phyloP scores from a whole-genome alignment of 2,329 filamentous ascomycete genomes.

The Nemania bipapillata region DNA sequence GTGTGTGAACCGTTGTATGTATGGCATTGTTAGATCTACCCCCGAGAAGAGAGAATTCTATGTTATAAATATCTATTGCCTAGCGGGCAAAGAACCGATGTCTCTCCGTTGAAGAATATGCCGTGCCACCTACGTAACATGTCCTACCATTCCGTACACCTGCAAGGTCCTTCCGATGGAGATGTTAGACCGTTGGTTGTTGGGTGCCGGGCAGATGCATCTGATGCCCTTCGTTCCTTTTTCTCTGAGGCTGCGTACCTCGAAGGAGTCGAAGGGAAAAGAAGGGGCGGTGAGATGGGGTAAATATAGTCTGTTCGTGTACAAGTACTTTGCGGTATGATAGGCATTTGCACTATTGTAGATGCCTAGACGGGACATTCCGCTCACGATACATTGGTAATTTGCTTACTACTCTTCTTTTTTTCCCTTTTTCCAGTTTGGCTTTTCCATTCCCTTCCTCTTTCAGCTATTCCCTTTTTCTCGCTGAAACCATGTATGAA shows the following conservation, averaged over 20 bases:
- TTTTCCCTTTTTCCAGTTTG: background rate
- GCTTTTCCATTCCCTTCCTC: no score
- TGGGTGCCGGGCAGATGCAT: constrained; percentile 1
- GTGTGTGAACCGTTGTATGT: background rate
- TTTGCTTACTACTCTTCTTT: background rate
- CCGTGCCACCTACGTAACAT: background rate
- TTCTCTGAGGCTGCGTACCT: background rate
- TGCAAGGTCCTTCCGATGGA: background rate
- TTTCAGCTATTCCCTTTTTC: background rate
- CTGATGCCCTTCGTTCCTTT: background rate
- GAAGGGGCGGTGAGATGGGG: background rate
- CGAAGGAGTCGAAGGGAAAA: constrained; percentile 2
- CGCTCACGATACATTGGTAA: background rate
- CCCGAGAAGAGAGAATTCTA: background rate
- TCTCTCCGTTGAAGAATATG: background rate
- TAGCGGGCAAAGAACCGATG: background rate
- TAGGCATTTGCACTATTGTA: background rate
- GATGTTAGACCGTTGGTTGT: background rate
- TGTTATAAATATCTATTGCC: background rate
- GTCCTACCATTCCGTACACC: background rate
- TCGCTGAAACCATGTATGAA: background rate
- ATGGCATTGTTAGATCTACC: no score
- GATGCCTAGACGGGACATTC: background rate
- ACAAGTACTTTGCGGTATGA: no score
- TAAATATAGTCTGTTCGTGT: background rate